Evolutionary conservation across 1,284 basidiomycete genomes (phyloP).

Genomic region (Ganoderma lingzhi): DNA sequence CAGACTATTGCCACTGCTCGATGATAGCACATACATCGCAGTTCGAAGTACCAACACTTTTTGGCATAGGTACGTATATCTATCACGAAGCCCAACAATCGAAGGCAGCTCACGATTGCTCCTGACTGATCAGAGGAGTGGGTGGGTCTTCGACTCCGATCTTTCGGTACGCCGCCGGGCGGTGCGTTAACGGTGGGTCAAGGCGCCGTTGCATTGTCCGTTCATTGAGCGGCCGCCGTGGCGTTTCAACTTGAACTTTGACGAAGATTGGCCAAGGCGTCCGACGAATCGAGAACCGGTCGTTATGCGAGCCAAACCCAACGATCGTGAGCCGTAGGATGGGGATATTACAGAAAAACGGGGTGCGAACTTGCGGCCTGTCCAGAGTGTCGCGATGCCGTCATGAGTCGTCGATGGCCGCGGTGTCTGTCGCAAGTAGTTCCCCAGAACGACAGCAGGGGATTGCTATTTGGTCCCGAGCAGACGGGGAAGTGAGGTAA

Average conservation of each 20-base stretch:
- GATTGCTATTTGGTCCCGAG: slow-evolving; percentile 6
- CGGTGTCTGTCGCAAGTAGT: not conserved
- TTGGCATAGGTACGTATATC: not conserved
- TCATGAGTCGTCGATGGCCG: not conserved
- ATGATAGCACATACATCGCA: not conserved
- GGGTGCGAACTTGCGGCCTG: not conserved
- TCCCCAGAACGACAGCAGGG: not conserved
- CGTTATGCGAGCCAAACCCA: slow-evolving; percentile 16
- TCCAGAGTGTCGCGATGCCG: not conserved
- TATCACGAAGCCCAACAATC: not conserved
- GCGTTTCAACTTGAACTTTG: not conserved
- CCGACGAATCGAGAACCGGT: slow-evolving; percentile 32
- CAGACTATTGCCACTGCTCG: not conserved
- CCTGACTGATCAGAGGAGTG: slow-evolving; percentile 6
- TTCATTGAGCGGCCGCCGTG: not conserved
- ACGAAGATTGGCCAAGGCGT: slow-evolving; percentile 19
- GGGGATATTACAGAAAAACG: not conserved
- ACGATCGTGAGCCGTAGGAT: not conserved
- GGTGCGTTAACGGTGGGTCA: not conserved
- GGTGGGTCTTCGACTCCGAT: slow-evolving; percentile 24
- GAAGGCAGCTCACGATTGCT: not conserved
- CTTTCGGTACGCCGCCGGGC: slow-evolving; percentile 23
- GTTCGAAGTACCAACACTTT: not conserved
- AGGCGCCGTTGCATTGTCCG: slow-evolving; percentile 6
- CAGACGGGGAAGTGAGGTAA: not conserved